A percentile compares a stretch with the other conserved stretches of the same genome.
These are phyloP conservation scores for Penicillium sp. DNA, from an alignment of 2,329 filamentous ascomycete species.

Conservation along the genomic window DNA sequence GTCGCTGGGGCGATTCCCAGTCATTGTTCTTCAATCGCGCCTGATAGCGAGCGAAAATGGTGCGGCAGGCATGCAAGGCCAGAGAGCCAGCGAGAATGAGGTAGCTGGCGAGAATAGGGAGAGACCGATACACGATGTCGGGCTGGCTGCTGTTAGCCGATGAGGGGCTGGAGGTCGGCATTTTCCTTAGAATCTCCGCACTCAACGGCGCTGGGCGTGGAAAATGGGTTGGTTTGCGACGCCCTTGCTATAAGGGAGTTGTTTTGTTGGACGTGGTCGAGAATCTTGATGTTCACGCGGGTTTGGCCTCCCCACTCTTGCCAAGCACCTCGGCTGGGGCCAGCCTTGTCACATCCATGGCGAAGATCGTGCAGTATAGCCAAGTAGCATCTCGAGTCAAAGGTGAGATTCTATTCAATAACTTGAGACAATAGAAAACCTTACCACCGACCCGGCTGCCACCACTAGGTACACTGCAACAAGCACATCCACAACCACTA, in stretches of 20 bases:
- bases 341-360: too few relatives aligned
- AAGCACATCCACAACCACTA: background rate
- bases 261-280: background rate
- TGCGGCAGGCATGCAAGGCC: constrained; percentile 2
- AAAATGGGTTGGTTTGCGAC: background rate
- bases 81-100: constrained; percentile 7
- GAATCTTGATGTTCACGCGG: background rate
- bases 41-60: constrained; percentile 13
- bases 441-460: background rate
- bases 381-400: too few relatives aligned
- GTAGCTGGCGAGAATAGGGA: constrained; percentile 14
- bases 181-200: background rate
- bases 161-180: background rate
- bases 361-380: too few relatives aligned
- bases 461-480: constrained; percentile 5
- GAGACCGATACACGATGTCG: constrained; percentile 5
- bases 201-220: background rate
- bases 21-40: constrained; percentile 12
- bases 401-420: too few relatives aligned
- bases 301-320: background rate
- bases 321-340: background rate
- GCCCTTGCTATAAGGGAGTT: background rate
- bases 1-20: constrained; percentile 8
- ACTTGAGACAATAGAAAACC: too few relatives aligned
- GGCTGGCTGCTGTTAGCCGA: background rate